Conservation (phyloP, 2,329 filamentous ascomycete genomes). For the Trichoderma oligosporum region DNA sequence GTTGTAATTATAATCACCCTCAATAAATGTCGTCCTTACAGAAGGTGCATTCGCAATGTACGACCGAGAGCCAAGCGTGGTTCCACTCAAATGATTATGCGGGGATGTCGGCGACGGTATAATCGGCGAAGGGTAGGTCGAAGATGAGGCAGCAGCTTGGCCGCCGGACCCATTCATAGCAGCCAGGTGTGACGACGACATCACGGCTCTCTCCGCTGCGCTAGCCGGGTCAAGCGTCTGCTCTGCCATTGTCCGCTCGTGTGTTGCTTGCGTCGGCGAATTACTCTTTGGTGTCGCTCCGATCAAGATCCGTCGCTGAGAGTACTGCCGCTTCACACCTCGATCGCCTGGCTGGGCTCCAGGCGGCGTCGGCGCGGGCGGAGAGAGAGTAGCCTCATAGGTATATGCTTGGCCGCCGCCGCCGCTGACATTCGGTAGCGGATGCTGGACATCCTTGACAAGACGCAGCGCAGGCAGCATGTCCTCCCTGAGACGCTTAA, state of each 20-base stretch:
- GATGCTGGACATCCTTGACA: conserved; percentile 87
- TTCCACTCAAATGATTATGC: conserved; percentile 50
- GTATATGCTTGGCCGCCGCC: conserved; percentile 42
- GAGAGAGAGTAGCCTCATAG: conserved; percentile 50
- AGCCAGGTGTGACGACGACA: conserved; percentile 66
- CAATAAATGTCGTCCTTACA: conserved; percentile 52
- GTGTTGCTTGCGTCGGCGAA: conserved; percentile 69
- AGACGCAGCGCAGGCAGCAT: conserved; percentile 85
- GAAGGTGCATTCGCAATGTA: conserved; percentile 57
- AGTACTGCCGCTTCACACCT: conserved; percentile 67
- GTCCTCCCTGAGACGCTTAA: conserved; percentile 83
- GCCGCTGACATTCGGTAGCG: conserved; percentile 58
- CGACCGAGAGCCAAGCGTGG: conserved; percentile 58
- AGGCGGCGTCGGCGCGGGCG: conserved; percentile 55
- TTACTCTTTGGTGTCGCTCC: conserved; percentile 69
- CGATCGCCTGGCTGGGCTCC: conserved; percentile 46
- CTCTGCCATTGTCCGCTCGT: conserved; percentile 62
- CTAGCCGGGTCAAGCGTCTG: conserved; percentile 65
- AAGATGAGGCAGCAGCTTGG: conserved; percentile 43
- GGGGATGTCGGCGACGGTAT: conserved; percentile 68
- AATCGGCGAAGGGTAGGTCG: conserved; percentile 59
- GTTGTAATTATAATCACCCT: conserved; percentile 41
- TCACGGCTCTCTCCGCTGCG: conserved; percentile 62
- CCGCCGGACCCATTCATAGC: conserved; percentile 61
- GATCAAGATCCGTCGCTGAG: conserved; percentile 70